Evolutionary conservation across 1,284 basidiomycete species (phyloP).

Genomic region (Cryptococcus sp.): DNA sequence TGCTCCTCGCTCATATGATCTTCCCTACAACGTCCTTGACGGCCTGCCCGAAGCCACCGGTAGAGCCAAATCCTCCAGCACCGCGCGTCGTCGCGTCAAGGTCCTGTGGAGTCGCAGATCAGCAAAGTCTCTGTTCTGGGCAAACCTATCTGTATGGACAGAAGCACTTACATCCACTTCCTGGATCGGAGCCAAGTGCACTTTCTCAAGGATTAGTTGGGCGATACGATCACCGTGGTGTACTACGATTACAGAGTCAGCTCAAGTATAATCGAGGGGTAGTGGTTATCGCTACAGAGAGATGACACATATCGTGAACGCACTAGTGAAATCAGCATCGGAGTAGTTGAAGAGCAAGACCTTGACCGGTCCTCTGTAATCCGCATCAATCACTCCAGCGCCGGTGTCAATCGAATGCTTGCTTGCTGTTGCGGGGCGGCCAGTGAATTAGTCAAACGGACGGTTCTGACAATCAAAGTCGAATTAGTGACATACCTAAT

Average conservation of each 20-base stretch:
- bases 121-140: background rate
- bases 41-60: slow-evolving; percentile 61
- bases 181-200: slow-evolving; percentile 79
- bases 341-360: slow-evolving; percentile 92
- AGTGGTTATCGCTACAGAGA: too few relatives aligned
- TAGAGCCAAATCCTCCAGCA: slow-evolving; percentile 87
- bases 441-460: too few relatives aligned
- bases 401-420: slow-evolving; percentile 99
- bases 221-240: slow-evolving; percentile 91
- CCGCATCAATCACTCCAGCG: slow-evolving; percentile 95
- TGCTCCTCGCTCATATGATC: slow-evolving; percentile 8
- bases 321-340: slow-evolving; percentile 84
- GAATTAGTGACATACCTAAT: slow-evolving; percentile 63
- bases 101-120: slow-evolving; percentile 57
- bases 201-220: slow-evolving; percentile 90
- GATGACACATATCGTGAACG: slow-evolving; percentile 28
- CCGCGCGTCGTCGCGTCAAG: slow-evolving; percentile 85
- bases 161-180: slow-evolving; percentile 72
- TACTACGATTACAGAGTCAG: slow-evolving; percentile 55
- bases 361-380: slow-evolving; percentile 90
- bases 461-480: background rate
- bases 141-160: background rate
- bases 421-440: slow-evolving; percentile 63
- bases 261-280: too few relatives aligned
- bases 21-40: slow-evolving; percentile 19